These are phyloP conservation scores for Apiotrichum brassicae DNA, from an alignment of 1,284 basidiomycete genomes.

Conservation along the genomic window DNA sequence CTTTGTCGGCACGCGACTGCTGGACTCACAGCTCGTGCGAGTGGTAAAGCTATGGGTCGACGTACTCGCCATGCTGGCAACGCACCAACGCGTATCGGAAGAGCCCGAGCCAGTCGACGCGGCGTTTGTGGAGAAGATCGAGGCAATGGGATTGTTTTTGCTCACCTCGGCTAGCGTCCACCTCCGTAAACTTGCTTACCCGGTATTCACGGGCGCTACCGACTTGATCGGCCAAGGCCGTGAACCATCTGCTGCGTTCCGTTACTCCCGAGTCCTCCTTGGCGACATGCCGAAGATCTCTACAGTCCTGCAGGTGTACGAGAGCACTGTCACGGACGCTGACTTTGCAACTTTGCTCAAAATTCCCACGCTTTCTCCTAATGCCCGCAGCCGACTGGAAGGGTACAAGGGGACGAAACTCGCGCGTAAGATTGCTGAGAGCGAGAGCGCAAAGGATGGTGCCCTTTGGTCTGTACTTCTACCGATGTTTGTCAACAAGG, in stretches of 20 bases:
- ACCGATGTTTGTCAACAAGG: conserved; percentile 42
- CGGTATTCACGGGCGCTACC: conserved; percentile 28
- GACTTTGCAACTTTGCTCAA: conserved; percentile 32
- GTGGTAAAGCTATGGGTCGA: conserved; percentile 69
- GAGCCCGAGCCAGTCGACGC: conserved; percentile 29
- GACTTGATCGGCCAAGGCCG: conserved; percentile 35
- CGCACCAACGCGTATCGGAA: conserved; percentile 46
- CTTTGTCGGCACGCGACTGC: conserved; percentile 55
- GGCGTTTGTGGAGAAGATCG: conserved; percentile 52
- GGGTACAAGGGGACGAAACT: conserved; percentile 24
- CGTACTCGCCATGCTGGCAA: conserved; percentile 65
- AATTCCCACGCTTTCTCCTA: conserved; percentile 33
- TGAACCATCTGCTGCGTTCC: conserved; percentile 38
- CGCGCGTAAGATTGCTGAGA: conserved; percentile 43
- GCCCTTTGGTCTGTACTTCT: conserved; percentile 47
- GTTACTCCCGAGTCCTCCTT: conserved; percentile 33
- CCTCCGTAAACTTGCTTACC: conserved; percentile 27
- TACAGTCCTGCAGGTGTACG: conserved; percentile 32
- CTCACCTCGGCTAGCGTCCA: conserved; percentile 57
- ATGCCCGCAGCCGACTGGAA: conserved; percentile 35
- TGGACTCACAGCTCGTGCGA: conserved; percentile 56
- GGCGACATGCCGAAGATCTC: conserved; percentile 16
- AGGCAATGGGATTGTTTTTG: conserved; percentile 70
- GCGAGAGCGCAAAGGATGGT: conserved; percentile 45
- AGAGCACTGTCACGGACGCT: conserved; percentile 25